Evolutionary conservation across 345 rosid genomes (phyloP), one percentile per base, ranked within the genome.

Genomic region (Cardamine chenopodiifolia): DNA sequence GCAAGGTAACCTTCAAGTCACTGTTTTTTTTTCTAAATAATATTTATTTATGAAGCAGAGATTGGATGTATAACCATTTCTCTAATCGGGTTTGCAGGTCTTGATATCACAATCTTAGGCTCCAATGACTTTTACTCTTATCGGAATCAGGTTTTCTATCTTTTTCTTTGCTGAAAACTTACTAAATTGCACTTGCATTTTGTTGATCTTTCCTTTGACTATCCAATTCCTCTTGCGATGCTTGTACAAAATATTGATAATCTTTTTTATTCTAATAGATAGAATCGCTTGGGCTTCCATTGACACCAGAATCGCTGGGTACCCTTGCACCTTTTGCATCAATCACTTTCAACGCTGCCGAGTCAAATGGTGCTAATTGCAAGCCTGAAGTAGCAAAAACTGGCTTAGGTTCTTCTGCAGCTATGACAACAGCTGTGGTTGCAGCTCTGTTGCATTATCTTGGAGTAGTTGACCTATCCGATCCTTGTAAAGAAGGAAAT

Each of bases 301-400:
- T 95, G 88, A 80, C 87, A 68, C 89, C 89, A 62, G 96, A 89
- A 66, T 72, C 94, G 34, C 80, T 95, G 83, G 88, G 90, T 73
- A 49, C 87, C 50, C 88, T 95, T 70, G 85, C 92, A 75, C 87
- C 98, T 73, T 95, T 92, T 84, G 65, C 88, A 47, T 92, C 98
- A 60, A 90, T 92, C 77, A 85, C 94, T 73, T 87, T 92, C 81
- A 95, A 95, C 50, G 81, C 86, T 26, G 88, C 75, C 66, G 89
- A 86, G 48, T 79, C 85, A 76, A 82, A 70, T 67, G 91, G 87
- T 56, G 85, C 71, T 78, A 85, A 78, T 59, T 83, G 84, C 83
- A 95, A 85, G 82, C 97, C 98, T 64, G 99, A 95, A 84, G 97
- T 95, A 75, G 98, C 99, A 55, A 92, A 95, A 84, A 95, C 99